These are phyloP conservation scores for Lithospermum erythrorhizon DNA, from an alignment of 257 asterid genomes.

Conservation along the genomic window DNA sequence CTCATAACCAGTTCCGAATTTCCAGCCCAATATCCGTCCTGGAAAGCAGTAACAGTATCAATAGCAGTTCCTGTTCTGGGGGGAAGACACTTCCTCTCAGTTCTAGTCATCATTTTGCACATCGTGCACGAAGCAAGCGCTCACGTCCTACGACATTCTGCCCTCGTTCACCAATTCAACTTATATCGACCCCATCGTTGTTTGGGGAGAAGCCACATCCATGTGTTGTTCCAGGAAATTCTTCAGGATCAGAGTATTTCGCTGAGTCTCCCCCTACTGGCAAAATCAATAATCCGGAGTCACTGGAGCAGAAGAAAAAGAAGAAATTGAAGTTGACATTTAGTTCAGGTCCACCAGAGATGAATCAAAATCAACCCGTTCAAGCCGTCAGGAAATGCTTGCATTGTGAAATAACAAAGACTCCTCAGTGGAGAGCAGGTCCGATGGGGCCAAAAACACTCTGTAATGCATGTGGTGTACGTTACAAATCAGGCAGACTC, in stretches of 20 bases:
- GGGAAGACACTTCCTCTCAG: slow-evolving; percentile 41
- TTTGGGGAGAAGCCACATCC: slow-evolving; percentile 23
- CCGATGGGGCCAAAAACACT: slow-evolving; percentile 58
- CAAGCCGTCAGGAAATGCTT: slow-evolving; percentile 43
- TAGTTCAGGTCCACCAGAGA: slow-evolving; percentile 14
- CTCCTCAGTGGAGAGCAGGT: slow-evolving; percentile 62
- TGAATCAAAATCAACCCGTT: slow-evolving; percentile 14
- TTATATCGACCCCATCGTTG: slow-evolving; percentile 30
- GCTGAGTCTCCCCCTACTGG: slow-evolving; percentile 33
- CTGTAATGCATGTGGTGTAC: slow-evolving; percentile 59
- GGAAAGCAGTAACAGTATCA: slow-evolving; percentile 56
- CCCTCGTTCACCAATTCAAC: slow-evolving; percentile 44
- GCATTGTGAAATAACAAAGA: slow-evolving; percentile 54
- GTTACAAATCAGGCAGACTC: slow-evolving; percentile 48
- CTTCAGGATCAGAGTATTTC: slow-evolving; percentile 26
- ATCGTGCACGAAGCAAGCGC: slow-evolving; percentile 84
- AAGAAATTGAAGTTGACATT: slow-evolving; percentile 39
- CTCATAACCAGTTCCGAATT: slow-evolving; percentile 36
- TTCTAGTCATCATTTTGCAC: slow-evolving; percentile 47
- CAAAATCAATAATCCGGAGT: slow-evolving; percentile 12
- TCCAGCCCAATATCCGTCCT: slow-evolving; percentile 72
- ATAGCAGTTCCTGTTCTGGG: slow-evolving; percentile 21
- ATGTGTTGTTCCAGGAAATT: slow-evolving; percentile 17
- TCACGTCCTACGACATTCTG: slow-evolving; percentile 61
- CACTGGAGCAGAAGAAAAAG: slow-evolving; percentile 37